phyloP scores from a whole-genome alignment of 257 asterid species.

The Solanum piurae region DNA sequence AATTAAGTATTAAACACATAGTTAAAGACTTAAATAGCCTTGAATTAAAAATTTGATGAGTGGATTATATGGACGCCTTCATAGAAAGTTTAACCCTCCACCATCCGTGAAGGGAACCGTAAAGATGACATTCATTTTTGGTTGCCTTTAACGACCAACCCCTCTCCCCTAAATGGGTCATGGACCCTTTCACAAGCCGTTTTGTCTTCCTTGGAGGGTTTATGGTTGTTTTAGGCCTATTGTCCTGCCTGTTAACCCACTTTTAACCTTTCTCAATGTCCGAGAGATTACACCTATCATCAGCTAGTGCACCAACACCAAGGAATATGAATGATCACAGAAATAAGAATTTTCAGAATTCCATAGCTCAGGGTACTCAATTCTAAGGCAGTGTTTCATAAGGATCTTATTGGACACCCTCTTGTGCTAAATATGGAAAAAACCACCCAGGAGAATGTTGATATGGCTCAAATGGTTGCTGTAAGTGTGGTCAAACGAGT shows the following conservation, averaged over 20 bases:
- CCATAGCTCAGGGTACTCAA: background rate
- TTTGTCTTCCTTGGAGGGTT: background rate
- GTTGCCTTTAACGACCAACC: background rate
- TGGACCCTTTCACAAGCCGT: background rate
- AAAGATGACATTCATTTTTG: background rate
- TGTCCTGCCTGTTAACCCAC: too few relatives aligned
- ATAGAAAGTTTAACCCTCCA: background rate
- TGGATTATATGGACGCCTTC: too few relatives aligned
- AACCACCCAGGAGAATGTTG: background rate
- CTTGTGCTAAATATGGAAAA: background rate
- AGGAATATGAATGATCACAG: too few relatives aligned
- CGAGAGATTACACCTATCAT: too few relatives aligned
- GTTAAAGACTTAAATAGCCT: too few relatives aligned
- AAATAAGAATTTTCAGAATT: too few relatives aligned
- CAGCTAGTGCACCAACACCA: too few relatives aligned
- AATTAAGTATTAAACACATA: too few relatives aligned
- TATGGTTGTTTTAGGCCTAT: too few relatives aligned
- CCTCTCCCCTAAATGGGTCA: background rate
- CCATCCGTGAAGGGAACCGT: background rate
- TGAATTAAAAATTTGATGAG: too few relatives aligned
- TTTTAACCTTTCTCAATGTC: too few relatives aligned
- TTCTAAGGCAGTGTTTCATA: background rate
- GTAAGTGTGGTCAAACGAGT: background rate
- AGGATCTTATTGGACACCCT: too few relatives aligned
- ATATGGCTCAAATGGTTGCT: background rate